Evolutionary conservation across 169 alveolate species (phyloP).

Genomic region (Plasmodium ovale): DNA sequence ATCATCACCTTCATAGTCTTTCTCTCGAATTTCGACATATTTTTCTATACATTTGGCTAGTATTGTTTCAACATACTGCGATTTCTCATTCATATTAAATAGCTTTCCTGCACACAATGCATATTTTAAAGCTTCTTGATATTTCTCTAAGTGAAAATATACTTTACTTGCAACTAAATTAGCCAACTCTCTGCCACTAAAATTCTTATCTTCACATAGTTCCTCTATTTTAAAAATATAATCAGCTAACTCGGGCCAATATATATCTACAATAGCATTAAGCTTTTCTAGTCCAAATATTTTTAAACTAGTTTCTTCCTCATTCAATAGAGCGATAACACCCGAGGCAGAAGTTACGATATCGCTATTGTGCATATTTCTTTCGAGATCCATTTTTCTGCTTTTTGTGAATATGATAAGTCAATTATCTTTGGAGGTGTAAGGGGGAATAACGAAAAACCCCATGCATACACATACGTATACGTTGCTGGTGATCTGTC

Average conservation of each 20-base stretch:
- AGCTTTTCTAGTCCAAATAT: conserved; percentile 87
- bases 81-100: conserved; percentile 88
- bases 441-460: too few species aligned
- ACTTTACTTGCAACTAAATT: conserved; percentile 95
- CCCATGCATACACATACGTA: background rate
- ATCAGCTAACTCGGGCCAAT: conserved; percentile 90
- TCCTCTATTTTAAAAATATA: conserved; percentile 82
- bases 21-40: conserved; percentile 72
- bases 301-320: conserved; percentile 79
- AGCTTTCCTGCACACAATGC: conserved; percentile 95
- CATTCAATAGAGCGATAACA: conserved; percentile 85
- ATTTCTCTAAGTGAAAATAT: conserved; percentile 96
- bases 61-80: conserved; percentile 86
- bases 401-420: too few species aligned
- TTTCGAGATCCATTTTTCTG: conserved; percentile 32
- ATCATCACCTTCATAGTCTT: conserved; percentile 30
- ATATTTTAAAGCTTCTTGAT: conserved; percentile 92
- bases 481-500: too few species aligned
- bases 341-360: conserved; percentile 85
- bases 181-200: conserved; percentile 90
- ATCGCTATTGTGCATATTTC: conserved; percentile 35
- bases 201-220: conserved; percentile 84
- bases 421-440: too few species aligned
- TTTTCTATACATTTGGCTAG: conserved; percentile 71
- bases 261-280: conserved; percentile 84